Conservation (phyloP, 2,329 filamentous ascomycete genomes). For the Dactylella cylindrospora region DNA sequence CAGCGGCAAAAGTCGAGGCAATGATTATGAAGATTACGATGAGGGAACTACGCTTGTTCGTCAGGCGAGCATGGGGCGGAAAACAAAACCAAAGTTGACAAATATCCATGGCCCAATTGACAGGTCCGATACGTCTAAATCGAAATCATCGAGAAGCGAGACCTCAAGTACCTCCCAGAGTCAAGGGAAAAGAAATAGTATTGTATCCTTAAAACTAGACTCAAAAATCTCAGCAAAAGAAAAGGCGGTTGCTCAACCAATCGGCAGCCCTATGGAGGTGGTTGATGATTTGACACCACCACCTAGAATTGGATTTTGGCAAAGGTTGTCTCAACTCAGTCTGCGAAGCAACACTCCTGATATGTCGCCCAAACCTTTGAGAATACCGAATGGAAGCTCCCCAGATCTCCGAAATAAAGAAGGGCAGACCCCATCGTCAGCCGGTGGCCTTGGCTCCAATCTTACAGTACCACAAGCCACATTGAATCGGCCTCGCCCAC, state of each 20-base stretch:
- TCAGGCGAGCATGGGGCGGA: constrained; percentile 64
- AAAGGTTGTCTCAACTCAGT: constrained; percentile 29
- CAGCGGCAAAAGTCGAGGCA: constrained; percentile 44
- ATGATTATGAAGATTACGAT: constrained; percentile 52
- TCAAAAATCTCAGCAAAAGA: constrained; percentile 23
- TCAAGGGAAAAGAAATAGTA: constrained; percentile 18
- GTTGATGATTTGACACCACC: constrained; percentile 20
- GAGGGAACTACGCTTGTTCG: constrained; percentile 57
- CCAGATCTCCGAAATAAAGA: constrained; percentile 4
- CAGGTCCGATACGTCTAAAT: constrained; percentile 46
- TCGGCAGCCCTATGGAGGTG: constrained; percentile 24
- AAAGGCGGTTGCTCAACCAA: constrained; percentile 8
- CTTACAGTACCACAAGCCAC: constrained; percentile 13
- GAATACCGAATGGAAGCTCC: constrained; percentile 18
- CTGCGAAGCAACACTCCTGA: constrained; percentile 17
- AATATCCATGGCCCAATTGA: constrained; percentile 51
- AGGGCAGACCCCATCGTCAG: not conserved
- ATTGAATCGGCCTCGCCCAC: constrained; percentile 56
- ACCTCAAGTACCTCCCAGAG: constrained; percentile 11
- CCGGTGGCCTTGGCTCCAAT: constrained; percentile 7
- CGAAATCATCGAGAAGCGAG: constrained; percentile 27
- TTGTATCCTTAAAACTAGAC: constrained; percentile 21
- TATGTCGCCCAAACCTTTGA: constrained; percentile 17
- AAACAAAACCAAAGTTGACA: constrained; percentile 61
- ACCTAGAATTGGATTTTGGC: constrained; percentile 39